Evolutionary conservation across 208 protist genomes (phyloP).

Genomic region (Borovskyia barvae): DNA sequence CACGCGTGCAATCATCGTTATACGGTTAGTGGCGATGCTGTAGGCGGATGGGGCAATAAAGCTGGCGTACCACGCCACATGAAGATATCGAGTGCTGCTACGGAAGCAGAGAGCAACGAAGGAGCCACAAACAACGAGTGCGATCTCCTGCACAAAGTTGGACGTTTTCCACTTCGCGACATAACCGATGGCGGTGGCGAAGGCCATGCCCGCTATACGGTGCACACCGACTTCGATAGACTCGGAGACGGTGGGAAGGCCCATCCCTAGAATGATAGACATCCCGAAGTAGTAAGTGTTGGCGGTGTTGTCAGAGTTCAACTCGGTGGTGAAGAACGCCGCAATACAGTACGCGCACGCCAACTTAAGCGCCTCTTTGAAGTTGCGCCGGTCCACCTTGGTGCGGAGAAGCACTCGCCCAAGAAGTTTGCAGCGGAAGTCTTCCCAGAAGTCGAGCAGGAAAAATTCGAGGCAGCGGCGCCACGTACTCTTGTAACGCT

Average conservation of each 20-base stretch:
- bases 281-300: conserved; percentile 63
- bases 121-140: conserved; percentile 29
- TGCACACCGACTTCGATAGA: conserved; percentile 51
- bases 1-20: conserved; percentile 42
- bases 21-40: conserved; percentile 21
- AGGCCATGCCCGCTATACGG: conserved; percentile 46
- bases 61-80: conserved; percentile 46
- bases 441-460: conserved; percentile 45
- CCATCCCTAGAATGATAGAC: conserved; percentile 58
- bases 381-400: conserved; percentile 23
- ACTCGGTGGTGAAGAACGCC: conserved; percentile 33
- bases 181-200: conserved; percentile 46
- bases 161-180: conserved; percentile 34
- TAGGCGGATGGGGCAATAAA: conserved; percentile 42
- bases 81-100: conserved; percentile 37
- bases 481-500: conserved; percentile 30
- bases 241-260: conserved; percentile 47
- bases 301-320: conserved; percentile 30
- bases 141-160: conserved; percentile 29
- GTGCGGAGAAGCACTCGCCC: conserved; percentile 47
- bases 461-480: conserved; percentile 39
- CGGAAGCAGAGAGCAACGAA: conserved; percentile 34
- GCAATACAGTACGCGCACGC: conserved; percentile 46
- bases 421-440: conserved; percentile 35
- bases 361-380: conserved; percentile 61